Evolutionary conservation across 164 flowering plant genomes (phyloP).

Genomic region (grape (Vitis vinifera)): DNA sequence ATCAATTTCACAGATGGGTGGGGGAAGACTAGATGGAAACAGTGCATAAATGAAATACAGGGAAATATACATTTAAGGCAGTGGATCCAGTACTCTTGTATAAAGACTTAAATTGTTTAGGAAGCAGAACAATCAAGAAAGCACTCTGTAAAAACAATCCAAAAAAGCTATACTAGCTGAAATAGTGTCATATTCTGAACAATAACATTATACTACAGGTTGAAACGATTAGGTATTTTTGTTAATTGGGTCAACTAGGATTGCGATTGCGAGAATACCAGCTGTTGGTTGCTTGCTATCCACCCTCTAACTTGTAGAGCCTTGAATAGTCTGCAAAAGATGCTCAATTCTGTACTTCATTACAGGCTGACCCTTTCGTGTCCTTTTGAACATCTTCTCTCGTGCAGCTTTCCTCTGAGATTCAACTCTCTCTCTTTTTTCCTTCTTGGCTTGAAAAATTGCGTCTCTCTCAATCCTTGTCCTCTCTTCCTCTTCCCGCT

Average conservation of each 20-base stretch:
- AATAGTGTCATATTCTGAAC: background rate
- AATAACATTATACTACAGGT: background rate
- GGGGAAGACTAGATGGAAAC: no score
- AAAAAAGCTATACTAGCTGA: background rate
- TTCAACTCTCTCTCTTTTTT: slow-evolving; percentile 56
- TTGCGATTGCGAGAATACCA: background rate
- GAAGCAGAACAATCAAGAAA: no score
- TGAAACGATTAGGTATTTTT: background rate
- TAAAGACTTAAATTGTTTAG: no score
- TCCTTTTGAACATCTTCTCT: slow-evolving; percentile 76
- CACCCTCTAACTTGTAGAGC: slow-evolving; percentile 14
- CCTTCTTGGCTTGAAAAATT: slow-evolving; percentile 52
- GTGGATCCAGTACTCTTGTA: no score
- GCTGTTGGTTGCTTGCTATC: no score
- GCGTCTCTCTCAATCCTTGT: slow-evolving; percentile 75
- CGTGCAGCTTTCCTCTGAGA: slow-evolving; percentile 53
- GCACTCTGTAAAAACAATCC: background rate
- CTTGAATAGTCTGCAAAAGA: slow-evolving; percentile 58
- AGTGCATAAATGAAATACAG: no score
- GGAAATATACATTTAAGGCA: no score
- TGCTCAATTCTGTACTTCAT: slow-evolving; percentile 93
- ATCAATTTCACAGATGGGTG: no score
- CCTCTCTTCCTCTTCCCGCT: slow-evolving; percentile 60
- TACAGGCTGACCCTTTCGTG: slow-evolving; percentile 80
- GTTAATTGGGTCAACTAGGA: background rate